phyloP scores from a whole-genome alignment of 371 early-diverging fungal species.

The Basidiobolus meristosporus region DNA sequence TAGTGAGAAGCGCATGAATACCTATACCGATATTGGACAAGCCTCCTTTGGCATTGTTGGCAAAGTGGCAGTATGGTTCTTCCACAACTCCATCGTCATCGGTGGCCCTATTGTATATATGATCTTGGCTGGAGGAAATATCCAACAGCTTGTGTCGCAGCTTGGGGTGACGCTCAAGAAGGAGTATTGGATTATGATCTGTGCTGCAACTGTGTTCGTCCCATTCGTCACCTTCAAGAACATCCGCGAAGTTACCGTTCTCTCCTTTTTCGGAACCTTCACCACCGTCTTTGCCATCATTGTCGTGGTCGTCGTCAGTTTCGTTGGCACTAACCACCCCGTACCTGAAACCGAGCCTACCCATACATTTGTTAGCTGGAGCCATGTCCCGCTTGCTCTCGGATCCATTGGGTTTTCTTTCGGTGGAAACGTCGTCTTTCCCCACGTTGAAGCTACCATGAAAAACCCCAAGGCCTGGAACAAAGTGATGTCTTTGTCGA shows the following conservation, averaged over 20 bases:
- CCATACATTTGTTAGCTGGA: slow-evolving; percentile 19
- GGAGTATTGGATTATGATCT: slow-evolving; percentile 33
- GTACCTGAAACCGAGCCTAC: too few species aligned
- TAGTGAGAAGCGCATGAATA: slow-evolving; percentile 16
- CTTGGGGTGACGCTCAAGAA: slow-evolving; percentile 22
- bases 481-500: slow-evolving; percentile 39
- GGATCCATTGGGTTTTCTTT: slow-evolving; percentile 59
- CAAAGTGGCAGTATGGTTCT: slow-evolving; percentile 34
- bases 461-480: slow-evolving; percentile 53
- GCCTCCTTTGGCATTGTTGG: slow-evolving; percentile 45
- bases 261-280: slow-evolving; percentile 26
- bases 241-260: slow-evolving; percentile 50
- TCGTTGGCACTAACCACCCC: too few species aligned
- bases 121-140: slow-evolving; percentile 48
- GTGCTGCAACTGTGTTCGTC: slow-evolving; percentile 35
- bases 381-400: slow-evolving; percentile 11
- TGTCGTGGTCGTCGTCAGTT: slow-evolving; percentile 7
- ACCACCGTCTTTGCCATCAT: slow-evolving; percentile 24
- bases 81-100: slow-evolving; percentile 42
- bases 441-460: too few species aligned
- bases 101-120: slow-evolving; percentile 63
- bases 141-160: slow-evolving; percentile 29
- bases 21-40: slow-evolving; percentile 34
- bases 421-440: slow-evolving; percentile 61
- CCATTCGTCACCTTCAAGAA: slow-evolving; percentile 50